Conservation (phyloP, 2,329 filamentous ascomycete genomes). For the Pseudogymnoascus sp. region DNA sequence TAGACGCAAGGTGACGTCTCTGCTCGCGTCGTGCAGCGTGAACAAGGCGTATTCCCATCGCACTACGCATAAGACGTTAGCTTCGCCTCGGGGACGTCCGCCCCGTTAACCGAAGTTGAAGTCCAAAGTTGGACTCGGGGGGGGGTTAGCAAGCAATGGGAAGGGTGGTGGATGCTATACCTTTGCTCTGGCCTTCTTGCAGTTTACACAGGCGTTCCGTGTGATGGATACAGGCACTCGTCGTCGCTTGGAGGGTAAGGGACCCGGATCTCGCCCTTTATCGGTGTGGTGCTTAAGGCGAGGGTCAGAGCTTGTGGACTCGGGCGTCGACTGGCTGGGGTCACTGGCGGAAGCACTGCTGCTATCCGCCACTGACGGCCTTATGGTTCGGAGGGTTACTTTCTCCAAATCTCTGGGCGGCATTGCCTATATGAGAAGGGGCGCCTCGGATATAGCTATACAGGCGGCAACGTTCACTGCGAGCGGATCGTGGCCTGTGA, state of each 20-base stretch:
- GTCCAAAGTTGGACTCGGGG: neutral
- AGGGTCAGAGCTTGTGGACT: slow-evolving; percentile 23
- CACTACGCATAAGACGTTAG: slow-evolving; percentile 22
- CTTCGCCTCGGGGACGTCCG: neutral
- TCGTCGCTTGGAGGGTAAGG: slow-evolving; percentile 23
- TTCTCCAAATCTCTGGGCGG: neutral
- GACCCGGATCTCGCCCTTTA: slow-evolving; percentile 17
- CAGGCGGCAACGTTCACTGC: neutral
- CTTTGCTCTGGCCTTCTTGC: slow-evolving; percentile 32
- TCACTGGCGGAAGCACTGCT: slow-evolving; percentile 23
- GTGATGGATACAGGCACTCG: slow-evolving; percentile 30
- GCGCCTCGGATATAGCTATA: neutral
- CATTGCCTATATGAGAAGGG: neutral
- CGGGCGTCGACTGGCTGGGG: slow-evolving; percentile 23
- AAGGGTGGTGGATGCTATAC: slow-evolving; percentile 18
- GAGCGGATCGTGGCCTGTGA: neutral
- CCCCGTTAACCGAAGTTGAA: neutral
- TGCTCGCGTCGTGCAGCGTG: slow-evolving; percentile 25
- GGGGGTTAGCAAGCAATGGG: neutral
- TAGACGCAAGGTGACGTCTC: slow-evolving; percentile 27
- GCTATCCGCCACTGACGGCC: slow-evolving; percentile 8
- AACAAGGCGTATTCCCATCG: slow-evolving; percentile 30
- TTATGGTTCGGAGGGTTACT: neutral
- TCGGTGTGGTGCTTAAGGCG: slow-evolving; percentile 19
- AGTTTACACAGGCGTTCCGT: slow-evolving; percentile 31